Evolutionary conservation across 2,329 filamentous ascomycete genomes (phyloP).

Genomic region (Colletotrichum musae): DNA sequence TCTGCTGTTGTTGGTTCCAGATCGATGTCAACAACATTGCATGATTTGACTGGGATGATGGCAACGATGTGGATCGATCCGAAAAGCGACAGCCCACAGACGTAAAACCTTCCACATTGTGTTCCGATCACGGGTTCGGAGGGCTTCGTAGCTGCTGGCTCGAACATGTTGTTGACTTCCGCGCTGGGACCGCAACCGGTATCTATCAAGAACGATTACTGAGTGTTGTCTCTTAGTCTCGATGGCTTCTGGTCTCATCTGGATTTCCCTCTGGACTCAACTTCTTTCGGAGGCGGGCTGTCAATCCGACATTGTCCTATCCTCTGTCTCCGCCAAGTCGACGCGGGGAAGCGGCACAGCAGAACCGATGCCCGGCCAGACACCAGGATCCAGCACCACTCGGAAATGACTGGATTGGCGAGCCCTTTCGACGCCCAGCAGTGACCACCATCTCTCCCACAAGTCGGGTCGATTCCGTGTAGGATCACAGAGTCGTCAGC

Average conservation of each 20-base stretch:
- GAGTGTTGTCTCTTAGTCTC: no score
- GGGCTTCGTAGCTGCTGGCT: no score
- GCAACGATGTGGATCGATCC: neutral
- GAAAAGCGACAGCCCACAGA: neutral
- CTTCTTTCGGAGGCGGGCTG: neutral
- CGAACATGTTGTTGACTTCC: no score
- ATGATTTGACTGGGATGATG: neutral
- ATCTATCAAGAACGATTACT: no score
- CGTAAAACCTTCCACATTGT: no score
- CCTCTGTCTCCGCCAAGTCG: constrained; percentile 11
- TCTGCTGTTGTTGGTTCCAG: neutral
- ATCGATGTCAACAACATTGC: neutral
- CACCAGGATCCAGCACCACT: neutral
- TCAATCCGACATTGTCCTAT: no score
- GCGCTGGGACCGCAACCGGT: no score
- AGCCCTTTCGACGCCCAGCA: neutral
- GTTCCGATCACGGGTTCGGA: no score
- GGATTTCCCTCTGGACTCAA: no score
- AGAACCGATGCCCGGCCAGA: neutral
- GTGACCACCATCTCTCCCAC: neutral
- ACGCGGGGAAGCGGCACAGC: constrained; percentile 30
- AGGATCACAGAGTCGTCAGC: neutral
- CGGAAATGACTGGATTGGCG: constrained; percentile 4
- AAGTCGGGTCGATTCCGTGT: neutral
- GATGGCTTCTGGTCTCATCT: no score